Base-by-base conservation (phyloP, 2,329 filamentous ascomycete species). In the Dryadomyces quercus-mongolicae region DNA sequence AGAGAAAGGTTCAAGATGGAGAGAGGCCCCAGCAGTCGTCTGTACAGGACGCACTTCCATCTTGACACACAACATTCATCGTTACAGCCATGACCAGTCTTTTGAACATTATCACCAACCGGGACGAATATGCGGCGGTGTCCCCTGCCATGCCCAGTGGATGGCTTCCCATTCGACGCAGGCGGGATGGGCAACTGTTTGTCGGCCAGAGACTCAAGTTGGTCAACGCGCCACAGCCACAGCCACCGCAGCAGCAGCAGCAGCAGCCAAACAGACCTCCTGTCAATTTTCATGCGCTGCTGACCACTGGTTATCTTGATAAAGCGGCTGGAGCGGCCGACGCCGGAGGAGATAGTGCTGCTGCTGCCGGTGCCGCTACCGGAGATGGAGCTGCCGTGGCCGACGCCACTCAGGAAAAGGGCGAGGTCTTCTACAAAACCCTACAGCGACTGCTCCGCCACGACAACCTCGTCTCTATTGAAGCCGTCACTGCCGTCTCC, bases 401-500 rank as follows among this genome's bases (percentile, higher is more conserved):
- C 2, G 2, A 16, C 22, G 25, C 36, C 40, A 25, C 34, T 21
- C 16, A 9, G 1, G 20, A n/a, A n/a, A n/a, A 15, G 7, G 25
- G 25, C 5, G 21, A 53, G 13, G n/a, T 34, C n/a, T 21, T 53
- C 9, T 15, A 31, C 22, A 4, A 9, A 3, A 21, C 45, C 1
- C 5, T 53, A 10, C 34, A 40, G 52, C 46, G 42, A 6, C 52
- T 54, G 22, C 52, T 54, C 8, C 2, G 8, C 18, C 75, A 78
- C 58, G 71, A 74, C 56, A 76, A 78, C 60, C 62, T 78, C 20
- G 62, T 78, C 55, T 74, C 68, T 3, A 58, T 76, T 44, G 63
- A 67, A 34, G 71, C 71, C 49, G 20, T 49, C 34, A 9, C 20
- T 4, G 40, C 47, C 9, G 21, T 50, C 5, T 6, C 38, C 12